These are phyloP conservation scores for Suillus weaverae DNA, from an alignment of 768 basidiomycete genomes.

Conservation along the genomic window DNA sequence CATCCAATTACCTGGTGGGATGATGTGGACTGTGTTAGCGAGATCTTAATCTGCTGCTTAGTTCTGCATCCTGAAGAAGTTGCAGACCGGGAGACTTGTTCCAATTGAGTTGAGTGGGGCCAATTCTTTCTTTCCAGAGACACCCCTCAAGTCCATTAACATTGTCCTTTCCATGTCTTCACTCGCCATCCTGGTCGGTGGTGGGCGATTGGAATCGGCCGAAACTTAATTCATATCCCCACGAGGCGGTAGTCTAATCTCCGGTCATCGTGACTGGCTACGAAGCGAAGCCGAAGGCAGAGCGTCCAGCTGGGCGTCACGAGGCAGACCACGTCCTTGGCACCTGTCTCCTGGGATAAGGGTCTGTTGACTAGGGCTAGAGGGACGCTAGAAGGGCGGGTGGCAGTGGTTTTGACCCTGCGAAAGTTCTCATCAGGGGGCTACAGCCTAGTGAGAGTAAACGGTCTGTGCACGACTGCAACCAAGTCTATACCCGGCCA, in stretches of 20 bases:
- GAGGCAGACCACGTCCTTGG: slow-evolving; percentile 1
- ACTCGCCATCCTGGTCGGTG: not conserved
- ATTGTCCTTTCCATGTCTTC: not conserved
- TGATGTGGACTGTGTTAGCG: not conserved
- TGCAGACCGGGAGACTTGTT: not conserved
- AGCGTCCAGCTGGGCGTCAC: not conserved
- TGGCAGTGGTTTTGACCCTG: not conserved
- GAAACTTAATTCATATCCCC: not conserved
- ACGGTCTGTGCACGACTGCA: too few species aligned
- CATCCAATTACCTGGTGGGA: not conserved
- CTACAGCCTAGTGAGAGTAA: too few species aligned
- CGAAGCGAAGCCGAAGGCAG: too few species aligned
- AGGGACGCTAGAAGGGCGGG: not conserved
- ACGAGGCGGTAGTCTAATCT: not conserved
- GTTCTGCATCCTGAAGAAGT: not conserved
- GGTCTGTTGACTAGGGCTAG: not conserved
- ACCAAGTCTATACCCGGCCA: too few species aligned
- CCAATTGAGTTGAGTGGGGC: not conserved
- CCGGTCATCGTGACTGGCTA: too few species aligned
- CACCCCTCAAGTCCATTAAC: not conserved
- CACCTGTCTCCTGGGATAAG: not conserved
- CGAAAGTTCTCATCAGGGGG: not conserved
- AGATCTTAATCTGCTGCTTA: not conserved
- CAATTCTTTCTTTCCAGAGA: not conserved
- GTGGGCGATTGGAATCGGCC: not conserved